phyloP scores from a whole-genome alignment of 2,329 filamentous ascomycete species.

The Xylariaceae sp. region DNA sequence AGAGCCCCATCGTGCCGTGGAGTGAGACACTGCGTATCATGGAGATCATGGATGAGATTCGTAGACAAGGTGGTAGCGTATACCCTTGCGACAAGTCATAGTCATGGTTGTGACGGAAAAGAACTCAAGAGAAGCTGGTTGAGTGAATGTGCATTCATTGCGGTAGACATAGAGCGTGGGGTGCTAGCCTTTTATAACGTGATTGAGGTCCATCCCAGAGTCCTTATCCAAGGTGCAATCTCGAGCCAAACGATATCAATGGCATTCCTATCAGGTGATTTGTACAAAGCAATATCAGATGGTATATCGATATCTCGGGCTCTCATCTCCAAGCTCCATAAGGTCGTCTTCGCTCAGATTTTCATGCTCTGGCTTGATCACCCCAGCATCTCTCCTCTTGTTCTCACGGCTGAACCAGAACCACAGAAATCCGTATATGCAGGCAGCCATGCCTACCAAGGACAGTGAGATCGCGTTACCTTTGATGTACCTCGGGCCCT shows the following conservation, averaged over 20 bases:
- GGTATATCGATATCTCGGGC: constrained; percentile 45
- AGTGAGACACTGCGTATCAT: constrained; percentile 41
- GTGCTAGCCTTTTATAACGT: too few species aligned
- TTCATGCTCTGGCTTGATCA: constrained; percentile 34
- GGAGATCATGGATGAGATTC: constrained; percentile 43
- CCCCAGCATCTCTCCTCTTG: constrained; percentile 34
- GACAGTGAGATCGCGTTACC: constrained; percentile 59
- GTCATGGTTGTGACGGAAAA: not conserved
- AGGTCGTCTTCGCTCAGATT: constrained; percentile 42
- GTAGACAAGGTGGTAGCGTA: constrained; percentile 20
- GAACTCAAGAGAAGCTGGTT: too few species aligned
- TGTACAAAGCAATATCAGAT: too few species aligned
- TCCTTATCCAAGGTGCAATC: too few species aligned
- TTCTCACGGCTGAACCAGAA: constrained; percentile 48
- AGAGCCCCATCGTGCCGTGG: constrained; percentile 41
- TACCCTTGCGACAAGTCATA: constrained; percentile 1
- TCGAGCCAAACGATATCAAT: too few species aligned
- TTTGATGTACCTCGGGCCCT: constrained; percentile 54
- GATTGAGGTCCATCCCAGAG: too few species aligned
- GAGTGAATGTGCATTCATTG: too few species aligned
- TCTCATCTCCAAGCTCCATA: constrained; percentile 48
- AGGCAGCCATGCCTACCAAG: constrained; percentile 50
- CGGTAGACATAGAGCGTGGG: too few species aligned
- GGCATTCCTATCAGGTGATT: too few species aligned
- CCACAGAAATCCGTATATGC: constrained; percentile 53